These are phyloP conservation scores for Sonneratia alba DNA, from an alignment of 345 rosid genomes.

Conservation along the genomic window DNA sequence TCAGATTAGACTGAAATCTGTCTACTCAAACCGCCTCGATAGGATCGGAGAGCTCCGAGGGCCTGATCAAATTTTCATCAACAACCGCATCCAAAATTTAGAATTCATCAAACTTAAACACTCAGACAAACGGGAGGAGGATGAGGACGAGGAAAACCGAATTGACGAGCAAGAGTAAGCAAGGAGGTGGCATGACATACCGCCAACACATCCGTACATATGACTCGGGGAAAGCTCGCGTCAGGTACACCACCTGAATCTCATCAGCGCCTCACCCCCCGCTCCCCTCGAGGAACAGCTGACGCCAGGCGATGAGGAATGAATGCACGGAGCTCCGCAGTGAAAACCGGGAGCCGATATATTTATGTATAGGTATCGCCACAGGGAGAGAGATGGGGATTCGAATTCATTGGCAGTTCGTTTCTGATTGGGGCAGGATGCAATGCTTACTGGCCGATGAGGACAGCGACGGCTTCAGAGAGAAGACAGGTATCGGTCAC, in stretches of 20 bases:
- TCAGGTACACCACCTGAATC: slow-evolving; percentile 1
- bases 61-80: not conserved
- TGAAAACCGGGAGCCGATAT: not conserved
- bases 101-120: not conserved
- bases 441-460: too few relatives aligned
- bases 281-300: not conserved
- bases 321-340: slow-evolving; percentile 4
- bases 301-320: not conserved
- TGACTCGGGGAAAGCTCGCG: not conserved
- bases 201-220: slow-evolving; percentile 14
- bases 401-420: too few relatives aligned
- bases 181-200: not conserved
- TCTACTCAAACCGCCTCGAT: not conserved
- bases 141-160: not conserved
- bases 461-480: too few relatives aligned
- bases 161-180: not conserved
- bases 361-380: not conserved
- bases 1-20: not conserved
- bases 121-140: not conserved
- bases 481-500: too few relatives aligned
- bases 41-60: not conserved
- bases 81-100: not conserved
- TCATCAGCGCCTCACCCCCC: not conserved
- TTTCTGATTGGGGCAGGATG: too few relatives aligned
- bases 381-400: not conserved